Evolutionary conservation across 2,329 filamentous ascomycete genomes (phyloP).

Genomic region (Aureobasidium sp.): DNA sequence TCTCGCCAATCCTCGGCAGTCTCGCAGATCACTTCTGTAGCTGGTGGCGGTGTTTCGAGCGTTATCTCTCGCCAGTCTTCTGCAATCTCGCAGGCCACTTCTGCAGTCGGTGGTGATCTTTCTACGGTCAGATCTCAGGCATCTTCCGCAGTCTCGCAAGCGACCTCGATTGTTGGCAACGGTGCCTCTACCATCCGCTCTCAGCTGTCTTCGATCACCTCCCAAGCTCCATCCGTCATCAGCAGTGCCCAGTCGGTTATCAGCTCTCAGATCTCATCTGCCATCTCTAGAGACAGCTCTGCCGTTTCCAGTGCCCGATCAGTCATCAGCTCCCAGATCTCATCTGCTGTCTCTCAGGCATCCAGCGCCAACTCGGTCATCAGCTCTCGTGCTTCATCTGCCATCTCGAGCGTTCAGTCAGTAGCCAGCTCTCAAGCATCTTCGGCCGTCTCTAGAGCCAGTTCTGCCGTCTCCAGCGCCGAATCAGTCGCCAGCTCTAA

Average conservation of each 20-base stretch:
- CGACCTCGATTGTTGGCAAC: too few species aligned
- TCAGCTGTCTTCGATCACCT: too few species aligned
- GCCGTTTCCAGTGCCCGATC: not conserved
- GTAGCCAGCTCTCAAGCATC: not conserved
- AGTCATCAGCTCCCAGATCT: not conserved
- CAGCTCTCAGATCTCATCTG: not conserved
- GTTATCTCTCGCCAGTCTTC: not conserved
- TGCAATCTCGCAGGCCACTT: not conserved
- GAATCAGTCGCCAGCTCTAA: not conserved
- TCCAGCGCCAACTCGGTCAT: not conserved
- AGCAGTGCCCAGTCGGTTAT: not conserved
- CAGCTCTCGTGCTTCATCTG: not conserved
- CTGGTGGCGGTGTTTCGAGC: not conserved
- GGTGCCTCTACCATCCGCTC: too few species aligned
- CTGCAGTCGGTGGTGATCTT: not conserved
- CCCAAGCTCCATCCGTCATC: too few species aligned
- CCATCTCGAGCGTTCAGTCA: too few species aligned
- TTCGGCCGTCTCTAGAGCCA: not conserved
- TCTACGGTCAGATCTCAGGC: not conserved
- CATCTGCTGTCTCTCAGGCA: not conserved
- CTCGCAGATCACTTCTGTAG: not conserved
- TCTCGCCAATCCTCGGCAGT: not conserved
- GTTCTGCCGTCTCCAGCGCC: not conserved
- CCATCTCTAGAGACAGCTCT: not conserved
- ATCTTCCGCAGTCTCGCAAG: not conserved